Evolutionary conservation across 768 basidiomycete genomes (phyloP), one percentile per base, ranked within the genome.

Genomic region (Tricholoma bakamatsutake): DNA sequence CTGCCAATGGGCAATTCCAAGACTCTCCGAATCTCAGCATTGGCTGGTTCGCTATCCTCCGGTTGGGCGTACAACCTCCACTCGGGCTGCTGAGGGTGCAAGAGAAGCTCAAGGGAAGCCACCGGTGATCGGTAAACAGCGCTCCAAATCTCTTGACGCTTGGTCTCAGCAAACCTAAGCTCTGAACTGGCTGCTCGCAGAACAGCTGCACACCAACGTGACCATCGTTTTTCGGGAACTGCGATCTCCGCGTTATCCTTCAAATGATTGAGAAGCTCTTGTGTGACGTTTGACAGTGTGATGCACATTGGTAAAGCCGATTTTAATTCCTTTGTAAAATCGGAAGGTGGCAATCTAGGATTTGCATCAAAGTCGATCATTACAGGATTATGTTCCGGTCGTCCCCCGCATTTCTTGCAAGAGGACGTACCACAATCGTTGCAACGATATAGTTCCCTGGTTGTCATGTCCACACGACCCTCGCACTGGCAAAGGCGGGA

Each of bases 401-500:
- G 85, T 27, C 93, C 93, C 40, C 90, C 90, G 65, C 93, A 96
- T 66, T 86, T 87, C 60, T 80, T 78, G 73, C 95, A 98, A 33
- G 88, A 85, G 12, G 90, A 81, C 8, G 83, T 81, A 5, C 80
- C 81, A 64, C 95, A 98, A 57, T 92, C 89, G 12, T 65, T 58
- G 68, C 95, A 98, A 10, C 78, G 80, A 35, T 81, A 79, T 37
- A 95, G 72, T 33, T 78, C 75, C 33, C 84, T 77, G 9, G 76
- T 78, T 1, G 91, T 88, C 63, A 93, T 84, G 58, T 82, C 87
- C 35, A 82, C 77, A 9, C 90, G 87, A 3, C 94, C 95, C 71
- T 98, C 95, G 65, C 95, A 98, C n/a, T 80, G 72, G 66, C 95
- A 98, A 28, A 93, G 81, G 27, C 95, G 83, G 13, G 84, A 78